Percentiles rank a stretch among this genome's conserved stretches.
phyloP scores from a whole-genome alignment of 2,329 filamentous ascomycete genomes.

The Ophiostoma triangulosporum region DNA sequence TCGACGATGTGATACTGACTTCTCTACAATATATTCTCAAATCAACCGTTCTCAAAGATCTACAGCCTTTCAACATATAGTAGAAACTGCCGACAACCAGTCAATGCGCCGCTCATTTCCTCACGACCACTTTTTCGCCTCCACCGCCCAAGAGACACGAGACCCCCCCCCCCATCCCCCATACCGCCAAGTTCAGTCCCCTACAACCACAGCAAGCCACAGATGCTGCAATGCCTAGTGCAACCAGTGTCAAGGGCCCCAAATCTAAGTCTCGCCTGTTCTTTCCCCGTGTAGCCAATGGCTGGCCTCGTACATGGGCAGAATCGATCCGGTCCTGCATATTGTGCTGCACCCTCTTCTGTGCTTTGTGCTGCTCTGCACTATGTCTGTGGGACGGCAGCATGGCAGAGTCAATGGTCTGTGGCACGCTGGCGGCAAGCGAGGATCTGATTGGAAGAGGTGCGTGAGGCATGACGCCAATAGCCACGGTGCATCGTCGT shows the following conservation, averaged over 20 bases:
- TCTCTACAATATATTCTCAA: too few species aligned
- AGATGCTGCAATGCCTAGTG: not conserved
- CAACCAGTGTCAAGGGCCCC: not conserved
- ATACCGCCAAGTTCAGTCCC: too few species aligned
- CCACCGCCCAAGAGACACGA: not conserved
- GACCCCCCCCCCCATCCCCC: not conserved
- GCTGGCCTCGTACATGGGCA: not conserved
- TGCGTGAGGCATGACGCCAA: not conserved
- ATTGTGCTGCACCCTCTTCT: not conserved
- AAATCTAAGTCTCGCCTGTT: constrained; percentile 8
- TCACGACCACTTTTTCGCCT: not conserved
- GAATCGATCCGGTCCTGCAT: constrained; percentile 7
- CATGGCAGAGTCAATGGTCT: not conserved
- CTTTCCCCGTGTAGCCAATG: constrained; percentile 3
- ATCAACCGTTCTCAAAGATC: not conserved
- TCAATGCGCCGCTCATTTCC: not conserved
- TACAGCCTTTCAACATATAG: not conserved
- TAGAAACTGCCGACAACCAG: not conserved
- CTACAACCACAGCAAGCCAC: too few species aligned
- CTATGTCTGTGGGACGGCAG: not conserved
- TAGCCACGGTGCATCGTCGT: too few species aligned
- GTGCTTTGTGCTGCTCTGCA: not conserved
- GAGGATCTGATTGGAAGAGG: not conserved
- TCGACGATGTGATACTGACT: too few species aligned
- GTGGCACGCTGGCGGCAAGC: not conserved